Percentiles rank a stretch among this genome's conserved stretches.
Evolutionary conservation across 2,329 filamentous ascomycete genomes (phyloP).

Genomic region (Colletotrichum liaoningense): DNA sequence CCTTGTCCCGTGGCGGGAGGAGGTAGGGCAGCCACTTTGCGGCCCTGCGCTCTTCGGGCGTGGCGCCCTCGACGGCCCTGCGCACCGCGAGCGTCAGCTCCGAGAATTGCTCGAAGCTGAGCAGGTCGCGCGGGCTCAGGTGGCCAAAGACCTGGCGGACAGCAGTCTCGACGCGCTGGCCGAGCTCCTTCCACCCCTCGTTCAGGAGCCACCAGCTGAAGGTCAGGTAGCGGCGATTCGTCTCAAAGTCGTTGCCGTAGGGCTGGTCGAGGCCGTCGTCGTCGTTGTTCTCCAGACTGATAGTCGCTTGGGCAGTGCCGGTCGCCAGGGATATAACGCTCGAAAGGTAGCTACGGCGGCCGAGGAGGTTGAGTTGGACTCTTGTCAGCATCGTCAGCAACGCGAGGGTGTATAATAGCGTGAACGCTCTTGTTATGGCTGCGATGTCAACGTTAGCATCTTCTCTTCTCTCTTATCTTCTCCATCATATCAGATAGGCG

Average conservation of each 20-base stretch:
- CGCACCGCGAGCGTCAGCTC: constrained; percentile 86
- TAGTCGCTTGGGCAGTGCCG: constrained; percentile 77
- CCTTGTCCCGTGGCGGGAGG: constrained; percentile 81
- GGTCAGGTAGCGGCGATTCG: constrained; percentile 92
- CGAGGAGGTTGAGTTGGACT: constrained; percentile 96
- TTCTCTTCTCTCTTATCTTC: background rate
- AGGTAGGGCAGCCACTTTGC: constrained; percentile 85
- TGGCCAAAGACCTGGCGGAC: constrained; percentile 92
- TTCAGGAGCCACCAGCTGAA: constrained; percentile 99
- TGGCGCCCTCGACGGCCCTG: constrained; percentile 81
- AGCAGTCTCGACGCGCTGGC: constrained; percentile 83
- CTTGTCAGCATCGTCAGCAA: constrained; percentile 92
- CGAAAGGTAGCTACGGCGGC: constrained; percentile 93
- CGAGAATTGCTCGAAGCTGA: constrained; percentile 83
- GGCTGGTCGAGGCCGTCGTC: constrained; percentile 85
- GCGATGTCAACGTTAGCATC: constrained; percentile 22
- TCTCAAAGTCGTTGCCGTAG: constrained; percentile 95
- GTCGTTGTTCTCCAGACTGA: constrained; percentile 92
- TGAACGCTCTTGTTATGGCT: constrained; percentile 93
- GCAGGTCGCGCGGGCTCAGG: constrained; percentile 87
- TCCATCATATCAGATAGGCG: background rate
- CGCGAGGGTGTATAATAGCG: constrained; percentile 89
- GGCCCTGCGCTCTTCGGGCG: constrained; percentile 51
- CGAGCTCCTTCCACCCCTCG: constrained; percentile 85
- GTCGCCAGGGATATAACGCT: constrained; percentile 93